Base-by-base conservation (phyloP, 768 basidiomycete species). In the Pleurotus djamor region DNA sequence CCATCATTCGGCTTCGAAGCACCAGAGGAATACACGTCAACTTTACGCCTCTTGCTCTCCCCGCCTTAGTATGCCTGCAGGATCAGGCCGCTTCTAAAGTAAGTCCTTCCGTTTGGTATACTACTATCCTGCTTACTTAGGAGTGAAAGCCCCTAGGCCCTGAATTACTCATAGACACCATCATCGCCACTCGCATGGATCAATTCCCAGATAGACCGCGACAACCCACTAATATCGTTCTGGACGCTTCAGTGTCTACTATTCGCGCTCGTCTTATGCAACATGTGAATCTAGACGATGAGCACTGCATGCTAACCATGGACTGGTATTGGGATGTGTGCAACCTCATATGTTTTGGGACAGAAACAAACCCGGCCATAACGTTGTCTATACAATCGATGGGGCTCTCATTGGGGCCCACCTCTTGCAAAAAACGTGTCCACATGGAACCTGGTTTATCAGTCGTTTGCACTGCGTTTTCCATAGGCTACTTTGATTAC, bases 11-110 rank as follows among this genome's bases (percentile, higher is more conserved):
- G 33, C 59, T 86, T 34, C 71, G 69, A 37, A 77, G 71, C 57
- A 63, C 64, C 33, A 72, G 71, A 33, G 71, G 72, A 16, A 50
- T 84, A 12, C 70, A 73, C 38, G 49, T 86, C 14, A 71, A 73
- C 45, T 58, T 87, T n/a, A 88, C 84, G 4, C 89, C 89, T 2
- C 72, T 90, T 16, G 50, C 85, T 14, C 60, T 84, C 38, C 72
- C 77, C 14, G 78, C 76, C 48, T 67, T 74, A n/a, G 66, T 68
- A 35, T 67, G 68, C 56, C 65, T 91, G 14, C 76, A 82, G 64
- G 70, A 80, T 45, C 86, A 85, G 48, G 60, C 82, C 41, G 71
- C 72, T 57, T 68, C 65, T 32, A 73, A 72, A 66, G 87, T 88
- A 67, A 67, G 79, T 63, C 32, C 34, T 41, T 59, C 49, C 3